Percentiles rank a stretch among this genome's conserved stretches.
Conservation (phyloP, 1,139 yeast species). For the Suhomyces bribrorum region DNA sequence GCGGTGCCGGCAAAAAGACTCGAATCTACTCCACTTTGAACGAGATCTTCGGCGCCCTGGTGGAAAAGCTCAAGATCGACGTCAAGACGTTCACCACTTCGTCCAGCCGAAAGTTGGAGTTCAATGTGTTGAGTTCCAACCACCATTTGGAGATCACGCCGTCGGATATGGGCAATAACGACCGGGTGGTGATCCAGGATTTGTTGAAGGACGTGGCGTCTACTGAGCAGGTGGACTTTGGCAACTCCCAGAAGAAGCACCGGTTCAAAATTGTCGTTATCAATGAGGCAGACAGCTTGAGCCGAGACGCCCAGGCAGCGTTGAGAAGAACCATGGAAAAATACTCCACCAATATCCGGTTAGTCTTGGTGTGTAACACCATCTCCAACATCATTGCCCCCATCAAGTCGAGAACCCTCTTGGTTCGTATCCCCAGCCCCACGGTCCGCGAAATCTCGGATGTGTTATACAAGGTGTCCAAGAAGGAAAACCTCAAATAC, state of each 20-base stretch:
- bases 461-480: constrained; percentile 58
- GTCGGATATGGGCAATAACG: constrained; percentile 93
- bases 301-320: constrained; percentile 97
- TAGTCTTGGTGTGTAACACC: constrained; percentile 82
- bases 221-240: constrained; percentile 86
- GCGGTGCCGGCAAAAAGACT: constrained; percentile 97
- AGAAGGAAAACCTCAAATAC: constrained; percentile 54
- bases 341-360: constrained; percentile 82
- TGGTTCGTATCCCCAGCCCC: constrained; percentile 88
- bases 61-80: constrained; percentile 83
- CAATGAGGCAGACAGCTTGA: constrained; percentile 89
- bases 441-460: constrained; percentile 52
- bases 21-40: constrained; percentile 79
- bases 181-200: constrained; percentile 92
- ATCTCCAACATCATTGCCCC: constrained; percentile 93
- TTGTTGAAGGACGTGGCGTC: constrained; percentile 91
- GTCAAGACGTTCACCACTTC: constrained; percentile 80
- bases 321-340: constrained; percentile 97
- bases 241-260: constrained; percentile 48
- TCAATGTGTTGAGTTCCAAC: constrained; percentile 87
- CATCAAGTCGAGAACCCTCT: constrained; percentile 85
- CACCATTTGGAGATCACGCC: constrained; percentile 95
- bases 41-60: constrained; percentile 80
- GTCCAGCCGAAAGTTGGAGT: constrained; percentile 73
- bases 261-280: constrained; percentile 89